Evolutionary conservation across 176 grass and related monocot genomes (phyloP), one percentile per base, ranked within the genome.

Genomic region (Hsuehochloa calcarea): DNA sequence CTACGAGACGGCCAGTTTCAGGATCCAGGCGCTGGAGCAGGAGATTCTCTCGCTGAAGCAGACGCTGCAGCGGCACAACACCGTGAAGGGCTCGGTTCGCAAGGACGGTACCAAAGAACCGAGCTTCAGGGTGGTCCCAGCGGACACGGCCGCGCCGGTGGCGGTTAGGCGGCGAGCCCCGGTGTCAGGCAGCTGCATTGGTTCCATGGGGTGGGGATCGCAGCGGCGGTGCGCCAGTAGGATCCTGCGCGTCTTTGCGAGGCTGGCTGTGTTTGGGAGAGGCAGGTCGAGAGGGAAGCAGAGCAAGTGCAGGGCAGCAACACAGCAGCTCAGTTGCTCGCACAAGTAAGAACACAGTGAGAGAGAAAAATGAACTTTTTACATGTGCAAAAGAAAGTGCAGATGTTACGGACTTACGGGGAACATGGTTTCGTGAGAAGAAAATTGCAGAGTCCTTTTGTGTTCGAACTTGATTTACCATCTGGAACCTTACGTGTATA

Each of bases 1-100:
- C 31, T 90, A 95, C 62, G 91, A 95, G 79, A 87, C 91, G 15
- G 85, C 91, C 20, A 98, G 93, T 84, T 93, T 95, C 84, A 81
- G 96, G 62, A 93, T 98, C 78, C 91, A 98, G 75, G 91, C 83
- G 45, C 87, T 98, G 52, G 93, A 98, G 87, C 77, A 92, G 83
- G 93, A 98, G 87, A 86, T 95, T 63, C 56, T 91, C 27, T 88
- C 96, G 50, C 66, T 95, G 72, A 98, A 98, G 79, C 85, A 87
- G 74, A 95, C 71, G 44, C 89, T 98, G 58, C 86, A 84, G 77
- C 82, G 87, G 58, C 89, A 93, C 65, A 93, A 89, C 82, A 86
- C 70, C 0, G 58, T 84, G 14, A 89, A 87, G 13, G 80, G 74
- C 17, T 89, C 89, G 17, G 35, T 34, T 11, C 80, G 60, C 8